Conservation (phyloP, 345 rosid genomes). For the Zanthoxylum bungeanum region DNA sequence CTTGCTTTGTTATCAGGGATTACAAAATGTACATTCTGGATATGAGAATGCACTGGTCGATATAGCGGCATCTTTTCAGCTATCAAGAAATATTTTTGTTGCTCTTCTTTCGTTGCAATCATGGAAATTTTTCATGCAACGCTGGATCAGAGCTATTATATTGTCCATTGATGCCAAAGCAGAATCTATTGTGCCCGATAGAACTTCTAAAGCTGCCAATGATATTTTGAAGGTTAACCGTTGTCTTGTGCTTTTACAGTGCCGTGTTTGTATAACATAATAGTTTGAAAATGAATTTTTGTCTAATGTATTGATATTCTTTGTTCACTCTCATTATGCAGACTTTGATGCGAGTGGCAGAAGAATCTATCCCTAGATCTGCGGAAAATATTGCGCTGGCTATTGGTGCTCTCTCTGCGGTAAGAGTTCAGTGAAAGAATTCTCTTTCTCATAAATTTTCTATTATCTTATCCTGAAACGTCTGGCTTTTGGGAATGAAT, state of each 20-base stretch:
- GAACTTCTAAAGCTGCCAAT: slow-evolving; percentile 72
- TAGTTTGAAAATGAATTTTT: neutral
- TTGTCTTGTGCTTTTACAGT: slow-evolving; percentile 10
- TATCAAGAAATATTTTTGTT: slow-evolving; percentile 71
- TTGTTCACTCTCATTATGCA: slow-evolving; percentile 26
- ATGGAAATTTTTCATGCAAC: slow-evolving; percentile 78
- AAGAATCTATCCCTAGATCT: slow-evolving; percentile 77
- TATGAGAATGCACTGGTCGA: slow-evolving; percentile 60
- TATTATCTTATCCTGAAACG: neutral
- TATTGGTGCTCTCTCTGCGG: slow-evolving; percentile 76
- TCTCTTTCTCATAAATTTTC: neutral
- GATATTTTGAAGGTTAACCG: slow-evolving; percentile 72
- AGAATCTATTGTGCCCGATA: slow-evolving; percentile 41
- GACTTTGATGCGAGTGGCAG: slow-evolving; percentile 63
- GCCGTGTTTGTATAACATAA: neutral
- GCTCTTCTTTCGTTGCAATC: slow-evolving; percentile 88
- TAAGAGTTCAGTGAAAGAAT: slow-evolving; percentile 32
- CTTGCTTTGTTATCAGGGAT: slow-evolving; percentile 36
- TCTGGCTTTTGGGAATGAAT: neutral
- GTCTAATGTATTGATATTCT: neutral
- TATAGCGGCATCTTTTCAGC: slow-evolving; percentile 72
- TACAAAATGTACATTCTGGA: slow-evolving; percentile 50
- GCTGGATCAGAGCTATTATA: slow-evolving; percentile 70
- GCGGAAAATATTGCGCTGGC: slow-evolving; percentile 86
- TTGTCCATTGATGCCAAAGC: slow-evolving; percentile 45